Percentiles rank a stretch among this genome's conserved stretches.
Conservation (phyloP, 2,329 filamentous ascomycete genomes). For the Cyclaneusma minus region DNA sequence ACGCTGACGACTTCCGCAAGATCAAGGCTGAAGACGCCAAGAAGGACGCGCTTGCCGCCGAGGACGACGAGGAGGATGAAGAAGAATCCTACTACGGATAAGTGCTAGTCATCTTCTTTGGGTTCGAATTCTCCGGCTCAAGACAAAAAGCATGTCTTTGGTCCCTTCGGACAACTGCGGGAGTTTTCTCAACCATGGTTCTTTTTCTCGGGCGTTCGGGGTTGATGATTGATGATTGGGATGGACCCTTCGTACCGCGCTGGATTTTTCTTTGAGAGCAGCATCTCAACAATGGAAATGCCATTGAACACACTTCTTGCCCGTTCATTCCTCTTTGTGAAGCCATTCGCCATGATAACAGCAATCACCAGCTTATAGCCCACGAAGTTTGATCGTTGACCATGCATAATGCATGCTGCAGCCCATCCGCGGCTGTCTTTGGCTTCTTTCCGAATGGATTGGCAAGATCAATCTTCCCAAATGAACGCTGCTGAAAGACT, state of each 20-base stretch:
- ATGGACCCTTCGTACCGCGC: conserved; percentile 1
- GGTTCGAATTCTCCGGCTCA: background rate
- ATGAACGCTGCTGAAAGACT: too few species aligned
- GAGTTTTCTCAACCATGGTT: background rate
- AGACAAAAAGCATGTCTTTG: background rate
- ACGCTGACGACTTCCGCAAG: conserved; percentile 1
- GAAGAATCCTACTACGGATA: background rate
- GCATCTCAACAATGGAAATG: too few species aligned
- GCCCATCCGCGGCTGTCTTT: too few species aligned
- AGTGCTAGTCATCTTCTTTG: background rate
- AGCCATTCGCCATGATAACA: too few species aligned
- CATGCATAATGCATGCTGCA: too few species aligned
- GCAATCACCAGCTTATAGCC: too few species aligned
- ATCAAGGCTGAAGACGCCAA: conserved; percentile 1
- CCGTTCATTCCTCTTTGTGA: too few species aligned
- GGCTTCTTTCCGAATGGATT: too few species aligned
- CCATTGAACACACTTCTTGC: too few species aligned
- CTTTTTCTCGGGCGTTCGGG: background rate
- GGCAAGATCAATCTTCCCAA: too few species aligned
- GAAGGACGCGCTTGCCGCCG: conserved; percentile 1
- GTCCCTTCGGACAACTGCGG: background rate
- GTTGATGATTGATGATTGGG: background rate
- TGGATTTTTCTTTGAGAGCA: too few species aligned
- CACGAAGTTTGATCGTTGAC: too few species aligned
- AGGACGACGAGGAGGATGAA: conserved; percentile 1